phyloP scores from a whole-genome alignment of 2,329 filamentous ascomycete species.

The Colletotrichum sp. region DNA sequence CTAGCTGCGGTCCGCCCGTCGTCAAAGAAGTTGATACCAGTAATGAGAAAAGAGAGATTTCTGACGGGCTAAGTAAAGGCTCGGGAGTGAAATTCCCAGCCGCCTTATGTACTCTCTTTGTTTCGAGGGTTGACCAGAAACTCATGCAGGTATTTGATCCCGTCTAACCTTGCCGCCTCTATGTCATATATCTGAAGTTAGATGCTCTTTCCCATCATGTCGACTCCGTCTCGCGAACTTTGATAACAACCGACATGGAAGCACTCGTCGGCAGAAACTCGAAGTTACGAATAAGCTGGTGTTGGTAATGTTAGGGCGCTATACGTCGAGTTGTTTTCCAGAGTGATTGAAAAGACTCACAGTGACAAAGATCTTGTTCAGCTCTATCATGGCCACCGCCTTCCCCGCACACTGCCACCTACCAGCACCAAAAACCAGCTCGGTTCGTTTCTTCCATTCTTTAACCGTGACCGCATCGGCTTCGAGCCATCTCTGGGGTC shows the following conservation, averaged over 20 bases:
- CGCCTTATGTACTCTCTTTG: background rate
- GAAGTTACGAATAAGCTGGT: background rate
- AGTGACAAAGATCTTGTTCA: slow-evolving; percentile 48
- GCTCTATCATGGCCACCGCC: slow-evolving; percentile 47
- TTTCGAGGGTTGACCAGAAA: background rate
- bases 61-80: background rate
- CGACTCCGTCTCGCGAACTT: background rate
- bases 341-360: slow-evolving; percentile 27
- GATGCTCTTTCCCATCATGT: background rate
- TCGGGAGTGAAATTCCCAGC: background rate
- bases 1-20: background rate
- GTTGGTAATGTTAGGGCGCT: background rate
- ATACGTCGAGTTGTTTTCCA: background rate
- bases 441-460: slow-evolving; percentile 37
- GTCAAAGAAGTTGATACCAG: background rate
- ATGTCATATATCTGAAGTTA: background rate
- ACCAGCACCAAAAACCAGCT: slow-evolving; percentile 48
- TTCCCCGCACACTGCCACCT: slow-evolving; percentile 49
- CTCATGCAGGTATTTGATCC: background rate
- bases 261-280: background rate
- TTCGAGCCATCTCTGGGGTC: slow-evolving; percentile 53
- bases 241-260: background rate
- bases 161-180: background rate
- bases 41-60: background rate
- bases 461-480: slow-evolving; percentile 30